These are phyloP conservation scores for Simplicillium sp. DNA, from an alignment of 2,329 filamentous ascomycete genomes.

Conservation along the genomic window DNA sequence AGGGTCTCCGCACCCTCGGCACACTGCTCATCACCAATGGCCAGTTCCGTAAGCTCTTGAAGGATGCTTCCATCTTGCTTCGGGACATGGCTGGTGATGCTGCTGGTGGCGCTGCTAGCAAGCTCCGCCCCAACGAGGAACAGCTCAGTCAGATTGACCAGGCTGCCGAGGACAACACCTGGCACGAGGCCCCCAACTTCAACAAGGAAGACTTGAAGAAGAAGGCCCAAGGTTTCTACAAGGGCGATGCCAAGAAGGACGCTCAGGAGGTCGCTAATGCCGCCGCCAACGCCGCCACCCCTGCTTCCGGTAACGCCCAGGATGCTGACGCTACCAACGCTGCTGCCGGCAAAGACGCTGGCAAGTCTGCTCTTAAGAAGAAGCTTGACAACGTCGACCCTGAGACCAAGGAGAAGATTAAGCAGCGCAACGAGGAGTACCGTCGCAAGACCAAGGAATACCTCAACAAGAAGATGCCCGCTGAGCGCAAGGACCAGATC, in stretches of 20 bases:
- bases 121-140: constrained; percentile 70
- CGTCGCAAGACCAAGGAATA: constrained; percentile 57
- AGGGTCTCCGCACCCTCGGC: constrained; percentile 80
- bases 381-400: constrained; percentile 55
- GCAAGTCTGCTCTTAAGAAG: constrained; percentile 39
- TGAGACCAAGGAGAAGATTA: constrained; percentile 45
- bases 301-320: constrained; percentile 35
- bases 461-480: constrained; percentile 74
- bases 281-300: constrained; percentile 43
- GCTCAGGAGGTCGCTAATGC: constrained; percentile 49
- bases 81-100: constrained; percentile 90
- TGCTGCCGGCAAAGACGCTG: constrained; percentile 20
- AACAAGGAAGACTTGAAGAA: constrained; percentile 60
- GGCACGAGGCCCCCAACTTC: constrained; percentile 79
- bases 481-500: constrained; percentile 86
- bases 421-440: constrained; percentile 32
- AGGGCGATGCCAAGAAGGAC: constrained; percentile 46
- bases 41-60: constrained; percentile 76
- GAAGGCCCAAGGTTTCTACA: constrained; percentile 55
- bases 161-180: constrained; percentile 85
- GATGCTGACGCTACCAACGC: constrained; percentile 43
- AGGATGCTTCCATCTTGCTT: constrained; percentile 69
- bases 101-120: constrained; percentile 66
- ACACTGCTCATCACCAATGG: constrained; percentile 90
- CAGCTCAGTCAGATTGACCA: constrained; percentile 66